A percentile compares a stretch with the other conserved stretches of the same genome.
Conservation (phyloP, 2,329 filamentous ascomycete species). For the Penicillium olsonii region DNA sequence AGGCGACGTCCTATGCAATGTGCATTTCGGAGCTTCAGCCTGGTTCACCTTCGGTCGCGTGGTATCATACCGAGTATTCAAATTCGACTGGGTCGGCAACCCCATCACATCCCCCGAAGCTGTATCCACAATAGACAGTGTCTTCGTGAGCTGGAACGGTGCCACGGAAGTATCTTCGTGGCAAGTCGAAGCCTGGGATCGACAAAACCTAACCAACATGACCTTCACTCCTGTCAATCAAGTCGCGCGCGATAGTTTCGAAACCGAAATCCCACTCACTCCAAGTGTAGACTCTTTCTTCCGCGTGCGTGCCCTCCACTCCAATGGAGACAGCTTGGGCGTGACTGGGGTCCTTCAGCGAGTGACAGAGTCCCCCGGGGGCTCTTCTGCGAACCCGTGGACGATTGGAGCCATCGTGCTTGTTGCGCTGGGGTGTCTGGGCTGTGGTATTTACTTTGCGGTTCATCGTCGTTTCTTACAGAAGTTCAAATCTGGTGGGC, state of each 20-base stretch:
- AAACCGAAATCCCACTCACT: conserved; percentile 19
- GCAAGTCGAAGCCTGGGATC: conserved; percentile 26
- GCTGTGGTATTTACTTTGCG: conserved; percentile 14
- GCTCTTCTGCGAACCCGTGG: conserved; percentile 4
- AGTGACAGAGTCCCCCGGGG: background rate
- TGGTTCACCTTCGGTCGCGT: conserved; percentile 49
- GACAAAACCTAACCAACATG: conserved; percentile 12
- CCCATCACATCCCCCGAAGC: conserved; percentile 43
- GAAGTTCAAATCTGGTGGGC: background rate
- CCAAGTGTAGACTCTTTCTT: conserved; percentile 17
- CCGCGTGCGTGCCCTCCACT: conserved; percentile 22
- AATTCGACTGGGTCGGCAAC: conserved; percentile 53
- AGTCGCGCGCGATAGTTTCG: conserved; percentile 23
- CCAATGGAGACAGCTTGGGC: conserved; percentile 22
- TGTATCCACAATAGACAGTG: conserved; percentile 14
- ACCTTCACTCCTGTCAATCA: conserved; percentile 16
- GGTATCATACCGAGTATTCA: conserved; percentile 59
- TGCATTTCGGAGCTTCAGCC: conserved; percentile 47
- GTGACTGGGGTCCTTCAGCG: conserved; percentile 20
- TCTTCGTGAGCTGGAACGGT: conserved; percentile 40
- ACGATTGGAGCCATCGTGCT: conserved; percentile 3
- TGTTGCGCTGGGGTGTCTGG: conserved; percentile 12
- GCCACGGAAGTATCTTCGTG: conserved; percentile 37
- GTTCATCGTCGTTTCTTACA: conserved; percentile 5
- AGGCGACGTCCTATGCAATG: conserved; percentile 28